These are phyloP conservation scores for Barnettozyma botsteinii DNA, from an alignment of 805 yeast genomes.

Conservation along the genomic window DNA sequence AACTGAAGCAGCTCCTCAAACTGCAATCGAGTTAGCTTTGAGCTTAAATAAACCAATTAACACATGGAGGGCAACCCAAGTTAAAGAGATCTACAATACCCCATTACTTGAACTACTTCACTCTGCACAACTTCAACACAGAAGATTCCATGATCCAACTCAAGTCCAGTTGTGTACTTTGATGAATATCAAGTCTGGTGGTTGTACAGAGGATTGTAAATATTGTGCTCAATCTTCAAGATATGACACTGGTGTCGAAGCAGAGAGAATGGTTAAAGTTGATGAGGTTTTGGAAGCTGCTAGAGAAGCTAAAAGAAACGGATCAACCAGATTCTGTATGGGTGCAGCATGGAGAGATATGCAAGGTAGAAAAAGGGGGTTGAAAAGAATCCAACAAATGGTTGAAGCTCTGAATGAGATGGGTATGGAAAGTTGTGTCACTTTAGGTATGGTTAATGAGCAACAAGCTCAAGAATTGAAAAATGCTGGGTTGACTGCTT, in stretches of 20 bases:
- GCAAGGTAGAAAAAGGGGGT: constrained; percentile 67
- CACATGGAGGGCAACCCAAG: constrained; percentile 57
- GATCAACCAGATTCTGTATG: constrained; percentile 75
- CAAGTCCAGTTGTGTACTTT: constrained; percentile 74
- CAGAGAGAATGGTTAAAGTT: constrained; percentile 54
- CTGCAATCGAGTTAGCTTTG: constrained; percentile 27
- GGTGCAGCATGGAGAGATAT: constrained; percentile 89
- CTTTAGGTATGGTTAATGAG: constrained; percentile 68
- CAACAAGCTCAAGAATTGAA: constrained; percentile 56
- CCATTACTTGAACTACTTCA: constrained; percentile 59
- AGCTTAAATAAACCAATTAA: constrained; percentile 28
- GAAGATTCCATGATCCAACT: constrained; percentile 59
- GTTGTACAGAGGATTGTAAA: constrained; percentile 77
- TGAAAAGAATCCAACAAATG: constrained; percentile 60
- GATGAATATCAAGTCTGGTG: constrained; percentile 71
- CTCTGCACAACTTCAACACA: constrained; percentile 59
- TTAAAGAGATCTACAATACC: constrained; percentile 53
- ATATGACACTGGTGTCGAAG: constrained; percentile 65
- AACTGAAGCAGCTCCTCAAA: background rate
- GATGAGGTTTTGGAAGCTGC: constrained; percentile 66
- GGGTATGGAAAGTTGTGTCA: constrained; percentile 74
- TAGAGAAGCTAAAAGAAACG: constrained; percentile 56
- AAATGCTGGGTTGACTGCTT: constrained; percentile 73
- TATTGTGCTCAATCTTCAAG: constrained; percentile 75
- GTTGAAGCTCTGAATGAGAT: constrained; percentile 55